These are phyloP conservation scores for Colletotrichum sp. DNA, from an alignment of 2,329 filamentous ascomycete species.

Conservation along the genomic window DNA sequence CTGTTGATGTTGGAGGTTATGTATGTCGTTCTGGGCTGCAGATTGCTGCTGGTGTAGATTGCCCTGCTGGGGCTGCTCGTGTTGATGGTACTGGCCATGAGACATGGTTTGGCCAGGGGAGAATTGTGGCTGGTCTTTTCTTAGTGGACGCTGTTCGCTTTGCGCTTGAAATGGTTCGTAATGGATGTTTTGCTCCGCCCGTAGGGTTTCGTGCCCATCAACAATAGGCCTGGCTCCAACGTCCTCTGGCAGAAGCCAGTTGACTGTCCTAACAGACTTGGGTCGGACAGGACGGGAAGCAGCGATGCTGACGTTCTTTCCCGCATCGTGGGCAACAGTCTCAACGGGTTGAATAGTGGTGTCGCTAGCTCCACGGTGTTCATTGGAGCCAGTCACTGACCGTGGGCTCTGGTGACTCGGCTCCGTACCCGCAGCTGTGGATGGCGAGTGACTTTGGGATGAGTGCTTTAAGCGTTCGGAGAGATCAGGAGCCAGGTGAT, in stretches of 20 bases:
- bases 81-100: background rate
- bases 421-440: constrained; percentile 7
- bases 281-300: background rate
- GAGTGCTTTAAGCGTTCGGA: background rate
- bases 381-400: constrained; percentile 21
- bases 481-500: background rate
- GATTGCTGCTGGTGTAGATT: background rate
- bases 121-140: background rate
- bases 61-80: background rate
- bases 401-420: constrained; percentile 35
- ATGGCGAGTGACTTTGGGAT: constrained; percentile 10
- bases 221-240: background rate
- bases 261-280: constrained; percentile 1
- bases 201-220: background rate
- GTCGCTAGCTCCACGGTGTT: constrained; percentile 27
- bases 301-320: background rate
- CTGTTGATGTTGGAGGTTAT: background rate
- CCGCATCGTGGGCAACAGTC: background rate
- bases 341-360: constrained; percentile 27
- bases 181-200: background rate
- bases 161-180: background rate
- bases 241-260: constrained; percentile 12
- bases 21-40: background rate
- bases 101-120: background rate
- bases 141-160: background rate